phyloP scores from a whole-genome alignment of 768 basidiomycete genomes.

The Trametes meyenii region DNA sequence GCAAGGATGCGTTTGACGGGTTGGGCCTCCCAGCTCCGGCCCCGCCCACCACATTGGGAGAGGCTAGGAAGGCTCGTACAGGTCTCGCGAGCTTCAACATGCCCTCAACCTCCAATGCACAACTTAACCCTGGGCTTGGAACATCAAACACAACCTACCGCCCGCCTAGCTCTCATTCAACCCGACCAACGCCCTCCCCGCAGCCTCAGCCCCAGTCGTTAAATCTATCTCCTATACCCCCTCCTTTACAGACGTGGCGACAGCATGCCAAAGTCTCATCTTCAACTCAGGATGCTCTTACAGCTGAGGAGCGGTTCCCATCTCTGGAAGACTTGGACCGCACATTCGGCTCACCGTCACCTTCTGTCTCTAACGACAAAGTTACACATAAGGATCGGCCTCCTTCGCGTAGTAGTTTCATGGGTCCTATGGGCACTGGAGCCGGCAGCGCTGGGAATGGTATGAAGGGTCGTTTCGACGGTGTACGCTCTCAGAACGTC shows the following conservation, averaged over 20 bases:
- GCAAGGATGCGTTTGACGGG: slow-evolving; percentile 81
- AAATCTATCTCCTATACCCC: slow-evolving; percentile 14
- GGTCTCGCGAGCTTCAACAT: slow-evolving; percentile 54
- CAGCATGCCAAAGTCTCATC: slow-evolving; percentile 16
- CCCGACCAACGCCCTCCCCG: slow-evolving; percentile 27
- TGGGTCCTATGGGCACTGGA: slow-evolving; percentile 6
- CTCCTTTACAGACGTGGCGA: slow-evolving; percentile 20
- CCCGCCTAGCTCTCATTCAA: slow-evolving; percentile 29
- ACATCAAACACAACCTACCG: slow-evolving; percentile 31
- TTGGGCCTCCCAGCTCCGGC: slow-evolving; percentile 56
- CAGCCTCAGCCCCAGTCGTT: slow-evolving; percentile 24
- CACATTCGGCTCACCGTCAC: slow-evolving; percentile 40
- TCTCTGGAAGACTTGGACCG: slow-evolving; percentile 85
- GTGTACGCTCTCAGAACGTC: slow-evolving; percentile 57
- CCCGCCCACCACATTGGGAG: slow-evolving; percentile 69
- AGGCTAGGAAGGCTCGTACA: slow-evolving; percentile 72
- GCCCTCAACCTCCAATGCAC: slow-evolving; percentile 7
- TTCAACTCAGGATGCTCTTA: slow-evolving; percentile 39
- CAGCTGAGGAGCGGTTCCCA: slow-evolving; percentile 79
- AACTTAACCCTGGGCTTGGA: slow-evolving; percentile 23
- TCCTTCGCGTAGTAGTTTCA: slow-evolving; percentile 20
- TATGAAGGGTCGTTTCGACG: slow-evolving; percentile 36
- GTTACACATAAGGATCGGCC: slow-evolving; percentile 19
- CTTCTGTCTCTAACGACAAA: slow-evolving; percentile 2
- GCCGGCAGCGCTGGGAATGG: slow-evolving; percentile 2